Base-by-base conservation (phyloP, 768 basidiomycete genomes). In the Tulasnella sp. region DNA sequence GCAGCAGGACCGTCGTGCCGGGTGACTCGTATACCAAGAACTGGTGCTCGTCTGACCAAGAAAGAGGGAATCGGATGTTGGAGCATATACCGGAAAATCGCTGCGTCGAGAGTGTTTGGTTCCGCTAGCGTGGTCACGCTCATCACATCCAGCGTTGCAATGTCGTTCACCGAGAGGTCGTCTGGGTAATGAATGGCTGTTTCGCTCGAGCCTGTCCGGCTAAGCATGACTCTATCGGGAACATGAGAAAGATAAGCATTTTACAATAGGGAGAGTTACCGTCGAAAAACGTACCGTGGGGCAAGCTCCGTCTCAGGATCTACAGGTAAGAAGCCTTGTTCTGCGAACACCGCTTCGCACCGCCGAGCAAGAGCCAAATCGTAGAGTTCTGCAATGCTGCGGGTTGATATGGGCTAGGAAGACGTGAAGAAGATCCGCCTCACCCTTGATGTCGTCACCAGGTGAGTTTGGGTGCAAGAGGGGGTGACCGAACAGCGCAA, bases 61-160 rank as follows among this genome's bases (percentile, higher is more conserved):
- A 89, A 86, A 82, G 93, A 93, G 0, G 87, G 86, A 55, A 93
- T 86, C 61, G 75, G 91, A 2, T 91, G 87, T 55, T 87, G 86
- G 23, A 89, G 44, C 42, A 85, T 78, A 93, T 92, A 39, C 91
- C 88, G 37, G 89, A 88, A 81, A 89, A 90, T 78, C 76, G 87
- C 83, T 69, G 79, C 23, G 79, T 79, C 11, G 82, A 81, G 11
- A 80, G 79, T 75, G 79, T 82, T 71, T 79, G 82, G 48, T 78
- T 83, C 67, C 18, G 42, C 44, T 5, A 15, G 2, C 9, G 80
- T 67, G 29, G 75, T 51, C 26, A 39, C 29, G 55, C 39, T 76
- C 29, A 76, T 46, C 46, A 76, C 75, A 3, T 74, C 73, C 23
- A 74, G 44, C 20, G 73, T 74, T 23, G 40, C 73, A 23, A 74